A percentile compares a stretch with the other conserved stretches of the same genome.
These are phyloP conservation scores for Suhomyces anneliseae DNA, from an alignment of 1,139 yeast genomes.

Conservation along the genomic window DNA sequence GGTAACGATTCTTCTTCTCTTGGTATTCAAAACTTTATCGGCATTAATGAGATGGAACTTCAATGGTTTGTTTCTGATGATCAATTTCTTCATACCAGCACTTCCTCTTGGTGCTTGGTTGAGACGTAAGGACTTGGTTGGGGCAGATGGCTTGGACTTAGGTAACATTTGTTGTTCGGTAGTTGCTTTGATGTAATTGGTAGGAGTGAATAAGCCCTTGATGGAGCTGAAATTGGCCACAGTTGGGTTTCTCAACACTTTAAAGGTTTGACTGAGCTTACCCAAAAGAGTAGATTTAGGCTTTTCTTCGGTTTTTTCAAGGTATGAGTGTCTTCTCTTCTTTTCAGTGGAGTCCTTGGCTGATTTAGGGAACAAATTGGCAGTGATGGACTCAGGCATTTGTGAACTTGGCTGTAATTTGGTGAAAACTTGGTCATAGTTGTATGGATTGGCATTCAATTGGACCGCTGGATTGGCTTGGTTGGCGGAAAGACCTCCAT, in stretches of 20 bases:
- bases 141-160: not conserved
- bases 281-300: slow-evolving; percentile 31
- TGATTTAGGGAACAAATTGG: slow-evolving; percentile 21
- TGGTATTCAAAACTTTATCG: slow-evolving; percentile 39
- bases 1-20: slow-evolving; percentile 32
- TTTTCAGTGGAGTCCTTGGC: slow-evolving; percentile 16
- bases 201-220: slow-evolving; percentile 27
- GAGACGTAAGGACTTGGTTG: slow-evolving; percentile 12
- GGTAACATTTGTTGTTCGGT: slow-evolving; percentile 2
- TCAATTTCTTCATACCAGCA: slow-evolving; percentile 33
- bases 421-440: slow-evolving; percentile 24
- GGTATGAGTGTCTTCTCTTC: slow-evolving; percentile 22
- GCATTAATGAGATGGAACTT: slow-evolving; percentile 47
- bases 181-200: slow-evolving; percentile 23
- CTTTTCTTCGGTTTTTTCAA: slow-evolving; percentile 11
- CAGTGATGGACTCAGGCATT: slow-evolving; percentile 45
- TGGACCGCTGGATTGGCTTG: not conserved
- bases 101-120: slow-evolving; percentile 11
- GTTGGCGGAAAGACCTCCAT: slow-evolving; percentile 4
- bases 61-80: slow-evolving; percentile 43
- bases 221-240: slow-evolving; percentile 15
- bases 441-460: slow-evolving; percentile 26
- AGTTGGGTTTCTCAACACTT: slow-evolving; percentile 28
- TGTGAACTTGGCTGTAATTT: slow-evolving; percentile 14
- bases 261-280: slow-evolving; percentile 40